Percentiles rank a stretch among this genome's conserved stretches.
Conservation (phyloP, 805 yeast species). For the Sugiyamaella smithiae region DNA sequence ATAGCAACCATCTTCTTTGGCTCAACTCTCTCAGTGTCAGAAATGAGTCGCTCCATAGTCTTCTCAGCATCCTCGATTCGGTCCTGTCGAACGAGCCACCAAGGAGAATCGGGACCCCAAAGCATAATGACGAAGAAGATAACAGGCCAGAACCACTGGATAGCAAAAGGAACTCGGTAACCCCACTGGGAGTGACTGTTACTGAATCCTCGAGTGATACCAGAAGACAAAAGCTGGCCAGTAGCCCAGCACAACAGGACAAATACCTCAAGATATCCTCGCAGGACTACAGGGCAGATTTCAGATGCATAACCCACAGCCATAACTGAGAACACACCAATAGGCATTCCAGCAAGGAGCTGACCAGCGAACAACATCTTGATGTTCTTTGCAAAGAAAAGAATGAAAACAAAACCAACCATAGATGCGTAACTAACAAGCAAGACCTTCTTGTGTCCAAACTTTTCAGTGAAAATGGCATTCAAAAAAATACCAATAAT, state of each 20-base stretch:
- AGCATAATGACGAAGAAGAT: slow-evolving; percentile 38
- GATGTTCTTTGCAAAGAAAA: slow-evolving; percentile 43
- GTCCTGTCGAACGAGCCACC: slow-evolving; percentile 49
- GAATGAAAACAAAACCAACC: slow-evolving; percentile 37
- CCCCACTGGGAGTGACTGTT: slow-evolving; percentile 34
- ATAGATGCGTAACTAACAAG: slow-evolving; percentile 33
- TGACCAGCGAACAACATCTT: slow-evolving; percentile 38
- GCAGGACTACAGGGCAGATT: slow-evolving; percentile 49
- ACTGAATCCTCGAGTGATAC: slow-evolving; percentile 43
- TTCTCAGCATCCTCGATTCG: slow-evolving; percentile 42
- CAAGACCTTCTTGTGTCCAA: slow-evolving; percentile 43
- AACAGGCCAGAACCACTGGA: slow-evolving; percentile 59
- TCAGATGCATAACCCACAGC: slow-evolving; percentile 53
- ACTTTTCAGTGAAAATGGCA: slow-evolving; percentile 41
- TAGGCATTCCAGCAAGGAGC: slow-evolving; percentile 39
- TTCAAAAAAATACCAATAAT: slow-evolving; percentile 42
- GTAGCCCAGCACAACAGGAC: slow-evolving; percentile 52
- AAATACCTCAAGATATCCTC: slow-evolving; percentile 48
- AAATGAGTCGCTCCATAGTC: slow-evolving; percentile 40
- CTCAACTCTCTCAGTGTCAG: slow-evolving; percentile 37
- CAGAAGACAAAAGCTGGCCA: slow-evolving; percentile 55
- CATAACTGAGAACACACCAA: slow-evolving; percentile 52
- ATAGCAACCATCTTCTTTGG: slow-evolving; percentile 39
- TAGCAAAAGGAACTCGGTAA: slow-evolving; percentile 52
- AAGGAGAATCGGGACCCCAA: slow-evolving; percentile 56